phyloP scores from a whole-genome alignment of 2,329 filamentous ascomycete species.

The Penicillium sp. region DNA sequence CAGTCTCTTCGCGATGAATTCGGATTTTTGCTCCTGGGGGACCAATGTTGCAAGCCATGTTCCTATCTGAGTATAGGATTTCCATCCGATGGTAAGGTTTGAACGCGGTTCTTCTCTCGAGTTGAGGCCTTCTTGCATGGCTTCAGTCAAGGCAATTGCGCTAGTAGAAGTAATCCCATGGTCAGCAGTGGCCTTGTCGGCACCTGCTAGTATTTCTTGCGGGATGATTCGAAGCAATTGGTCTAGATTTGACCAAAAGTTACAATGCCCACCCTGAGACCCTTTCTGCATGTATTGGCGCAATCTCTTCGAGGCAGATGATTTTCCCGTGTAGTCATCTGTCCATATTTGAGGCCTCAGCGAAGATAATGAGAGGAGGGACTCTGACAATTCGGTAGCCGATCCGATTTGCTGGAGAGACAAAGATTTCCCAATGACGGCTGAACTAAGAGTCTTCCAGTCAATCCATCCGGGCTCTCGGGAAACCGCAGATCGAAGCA shows the following conservation, averaged over 20 bases:
- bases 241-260: constrained; percentile 71
- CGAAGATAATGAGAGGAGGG: constrained; percentile 66
- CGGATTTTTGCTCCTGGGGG: constrained; percentile 48
- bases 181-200: constrained; percentile 26
- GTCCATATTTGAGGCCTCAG: constrained; percentile 72
- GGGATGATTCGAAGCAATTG: constrained; percentile 62
- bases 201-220: constrained; percentile 43
- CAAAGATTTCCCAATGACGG: constrained; percentile 73
- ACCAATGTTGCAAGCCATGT: constrained; percentile 54
- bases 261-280: constrained; percentile 71
- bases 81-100: constrained; percentile 70
- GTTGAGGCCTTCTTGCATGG: constrained; percentile 69
- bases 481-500: constrained; percentile 53
- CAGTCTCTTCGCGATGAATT: constrained; percentile 50
- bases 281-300: constrained; percentile 76
- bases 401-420: constrained; percentile 72
- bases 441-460: constrained; percentile 66
- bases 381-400: constrained; percentile 66
- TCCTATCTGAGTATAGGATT: constrained; percentile 67
- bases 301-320: constrained; percentile 58
- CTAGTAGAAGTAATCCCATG: constrained; percentile 46
- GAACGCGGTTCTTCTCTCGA: constrained; percentile 71
- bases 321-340: constrained; percentile 59
- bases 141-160: constrained; percentile 62
- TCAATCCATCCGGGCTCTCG: constrained; percentile 52